Base-by-base conservation (phyloP, 208 protist genomes). In the Trypanosoma theileri region DNA sequence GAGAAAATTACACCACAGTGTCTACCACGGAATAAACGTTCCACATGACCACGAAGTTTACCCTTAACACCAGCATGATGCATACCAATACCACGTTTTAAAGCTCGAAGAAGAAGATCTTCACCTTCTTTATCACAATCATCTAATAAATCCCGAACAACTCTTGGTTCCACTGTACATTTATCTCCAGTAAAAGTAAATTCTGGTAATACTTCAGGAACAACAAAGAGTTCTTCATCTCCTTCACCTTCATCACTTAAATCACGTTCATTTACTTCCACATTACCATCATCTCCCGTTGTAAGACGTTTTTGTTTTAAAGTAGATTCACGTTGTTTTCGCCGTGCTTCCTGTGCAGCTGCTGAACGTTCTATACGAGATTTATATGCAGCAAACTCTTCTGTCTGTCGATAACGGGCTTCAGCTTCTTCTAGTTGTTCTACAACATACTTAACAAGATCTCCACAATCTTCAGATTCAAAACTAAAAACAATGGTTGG, bases 401-500 rank as follows among this genome's bases (percentile, higher is more conserved):
- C 81, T 46, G 88, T 96, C 69, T 85, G 66, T 13, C 90, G 85
- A 72, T 95, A 95, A 24, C 73, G 73, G 46, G 63, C 51, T 80
- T 97, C 90, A 22, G 88, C 85, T 35, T 77, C 64, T 77, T 96
- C 92, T 46, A 97, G 82, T 24, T 84, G 71, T 26, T 81, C 73
- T 61, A 94, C 79, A 56, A 96, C 82, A 24, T 80, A 77, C 78
- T 89, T 85, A 0, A 89, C 91, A 19, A 98, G 71, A 62, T 95
- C 84, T 19, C 93, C 85, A 69, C 95, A 98, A 61, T 85, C 81
- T 61, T 88, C 81, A n/a, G 81, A 83, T 61, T 95, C 90, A 66
- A 98, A 96, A 66, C 73, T 89, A 77, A 98, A 98, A 58, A 97
- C 87, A 69, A 98, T 92, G 16, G 80, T 86, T 28, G 95, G 95